Percentiles rank a stretch among this genome's conserved stretches.
Evolutionary conservation across 2,329 filamentous ascomycete species (phyloP).

Genomic region (Diaporthe humulicola): DNA sequence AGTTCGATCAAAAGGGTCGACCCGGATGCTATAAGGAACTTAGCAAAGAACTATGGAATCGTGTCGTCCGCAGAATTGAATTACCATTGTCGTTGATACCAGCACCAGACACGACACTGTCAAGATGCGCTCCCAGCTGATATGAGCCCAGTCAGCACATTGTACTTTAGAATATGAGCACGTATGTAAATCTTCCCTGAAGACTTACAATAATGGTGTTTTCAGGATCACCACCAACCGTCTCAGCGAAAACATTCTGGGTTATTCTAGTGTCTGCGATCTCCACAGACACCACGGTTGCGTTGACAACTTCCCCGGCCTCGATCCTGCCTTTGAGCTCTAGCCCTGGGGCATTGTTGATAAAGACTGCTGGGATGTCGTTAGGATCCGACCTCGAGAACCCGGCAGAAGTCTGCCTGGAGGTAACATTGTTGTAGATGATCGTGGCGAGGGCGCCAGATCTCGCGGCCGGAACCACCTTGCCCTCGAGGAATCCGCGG

Average conservation of each 20-base stretch:
- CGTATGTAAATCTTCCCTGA: no score
- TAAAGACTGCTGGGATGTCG: constrained; percentile 8
- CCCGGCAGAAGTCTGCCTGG: constrained; percentile 2
- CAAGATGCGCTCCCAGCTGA: constrained; percentile 55
- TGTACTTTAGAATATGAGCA: background rate
- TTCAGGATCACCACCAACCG: background rate
- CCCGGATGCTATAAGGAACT: constrained; percentile 47
- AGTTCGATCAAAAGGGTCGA: constrained; percentile 56
- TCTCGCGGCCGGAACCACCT: constrained; percentile 14
- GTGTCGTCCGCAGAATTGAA: background rate
- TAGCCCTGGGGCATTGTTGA: constrained; percentile 12
- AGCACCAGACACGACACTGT: constrained; percentile 57
- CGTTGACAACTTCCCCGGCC: constrained; percentile 13
- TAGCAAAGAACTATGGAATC: background rate
- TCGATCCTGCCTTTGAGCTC: constrained; percentile 19
- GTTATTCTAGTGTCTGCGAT: constrained; percentile 2
- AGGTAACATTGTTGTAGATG: constrained; percentile 8
- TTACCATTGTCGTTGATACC: constrained; percentile 61
- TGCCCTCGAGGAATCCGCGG: constrained; percentile 16
- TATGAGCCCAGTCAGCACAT: background rate
- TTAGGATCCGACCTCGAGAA: background rate
- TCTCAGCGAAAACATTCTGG: constrained; percentile 18
- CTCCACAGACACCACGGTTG: constrained; percentile 8
- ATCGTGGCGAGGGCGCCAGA: constrained; percentile 21
- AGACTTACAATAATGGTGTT: background rate